phyloP scores from a whole-genome alignment of 805 yeast species.

The Schwanniomyces polymorphus region DNA sequence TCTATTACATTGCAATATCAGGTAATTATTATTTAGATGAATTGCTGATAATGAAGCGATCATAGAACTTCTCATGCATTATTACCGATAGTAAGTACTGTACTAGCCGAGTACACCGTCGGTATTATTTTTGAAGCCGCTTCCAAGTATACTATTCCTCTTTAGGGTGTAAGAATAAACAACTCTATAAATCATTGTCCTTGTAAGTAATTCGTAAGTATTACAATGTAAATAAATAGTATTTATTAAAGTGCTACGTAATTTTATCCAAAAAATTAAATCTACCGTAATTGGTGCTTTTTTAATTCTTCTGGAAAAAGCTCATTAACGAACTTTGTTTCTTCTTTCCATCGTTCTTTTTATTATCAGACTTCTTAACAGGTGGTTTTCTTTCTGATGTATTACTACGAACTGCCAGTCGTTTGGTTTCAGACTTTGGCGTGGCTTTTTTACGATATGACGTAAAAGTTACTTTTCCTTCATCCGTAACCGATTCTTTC shows the following conservation, averaged over 20 bases:
- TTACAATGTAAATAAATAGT: background rate
- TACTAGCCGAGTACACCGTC: background rate
- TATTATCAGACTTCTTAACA: constrained; percentile 6
- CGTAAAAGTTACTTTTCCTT: constrained; percentile 53
- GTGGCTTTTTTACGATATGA: constrained; percentile 29
- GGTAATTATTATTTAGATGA: background rate
- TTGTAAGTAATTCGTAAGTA: background rate
- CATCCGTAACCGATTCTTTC: constrained; percentile 21
- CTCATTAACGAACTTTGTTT: constrained; percentile 48
- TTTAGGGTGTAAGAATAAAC: background rate
- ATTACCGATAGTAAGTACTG: background rate
- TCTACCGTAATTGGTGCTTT: background rate
- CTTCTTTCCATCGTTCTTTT: constrained; percentile 27
- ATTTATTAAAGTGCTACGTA: background rate
- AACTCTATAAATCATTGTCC: background rate
- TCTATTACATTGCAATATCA: background rate
- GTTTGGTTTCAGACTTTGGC: constrained; percentile 11
- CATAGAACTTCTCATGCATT: background rate
- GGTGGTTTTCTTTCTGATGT: constrained; percentile 6
- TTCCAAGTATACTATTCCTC: background rate
- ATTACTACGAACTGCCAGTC: constrained; percentile 6
- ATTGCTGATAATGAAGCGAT: background rate
- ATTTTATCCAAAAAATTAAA: background rate
- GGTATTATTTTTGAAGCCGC: background rate
- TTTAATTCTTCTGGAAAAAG: constrained; percentile 40